Conservation (phyloP, 257 asterid genomes). For the Fraxinus excelsior region DNA sequence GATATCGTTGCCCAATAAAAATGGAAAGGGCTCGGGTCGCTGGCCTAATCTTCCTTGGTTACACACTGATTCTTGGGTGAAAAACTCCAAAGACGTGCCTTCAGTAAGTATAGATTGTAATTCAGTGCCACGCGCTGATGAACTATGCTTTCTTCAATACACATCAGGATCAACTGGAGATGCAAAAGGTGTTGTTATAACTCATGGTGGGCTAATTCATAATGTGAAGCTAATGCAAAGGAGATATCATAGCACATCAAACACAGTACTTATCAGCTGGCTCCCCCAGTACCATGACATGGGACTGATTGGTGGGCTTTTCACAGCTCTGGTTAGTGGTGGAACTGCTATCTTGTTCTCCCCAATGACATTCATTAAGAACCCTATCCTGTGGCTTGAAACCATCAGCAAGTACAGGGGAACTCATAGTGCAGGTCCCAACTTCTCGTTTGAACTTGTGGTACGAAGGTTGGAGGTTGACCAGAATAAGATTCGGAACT, state of each 20-base stretch:
- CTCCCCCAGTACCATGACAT: slow-evolving; percentile 89
- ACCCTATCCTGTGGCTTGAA: slow-evolving; percentile 79
- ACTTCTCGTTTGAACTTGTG: slow-evolving; percentile 73
- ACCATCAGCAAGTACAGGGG: slow-evolving; percentile 60
- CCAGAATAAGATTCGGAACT: slow-evolving; percentile 41
- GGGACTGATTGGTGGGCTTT: slow-evolving; percentile 87
- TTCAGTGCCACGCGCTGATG: slow-evolving; percentile 40
- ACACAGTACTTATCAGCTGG: slow-evolving; percentile 80
- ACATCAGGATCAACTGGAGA: slow-evolving; percentile 90
- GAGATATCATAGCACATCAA: slow-evolving; percentile 73
- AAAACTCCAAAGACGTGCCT: slow-evolving; percentile 40
- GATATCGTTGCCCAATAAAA: slow-evolving; percentile 41
- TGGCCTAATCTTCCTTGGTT: slow-evolving; percentile 93
- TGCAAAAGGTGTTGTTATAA: slow-evolving; percentile 85
- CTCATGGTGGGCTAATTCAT: slow-evolving; percentile 75
- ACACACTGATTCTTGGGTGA: slow-evolving; percentile 75
- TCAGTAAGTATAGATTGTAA: slow-evolving; percentile 2
- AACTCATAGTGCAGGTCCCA: slow-evolving; percentile 91
- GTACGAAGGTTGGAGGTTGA: slow-evolving; percentile 62
- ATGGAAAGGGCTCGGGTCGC: slow-evolving; percentile 42
- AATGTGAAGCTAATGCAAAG: slow-evolving; percentile 74
- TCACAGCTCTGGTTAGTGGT: slow-evolving; percentile 74
- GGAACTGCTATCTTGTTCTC: slow-evolving; percentile 71
- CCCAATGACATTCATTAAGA: slow-evolving; percentile 79
- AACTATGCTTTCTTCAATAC: slow-evolving; percentile 74